These are phyloP conservation scores for Amphirosellinia nigrospora DNA, from an alignment of 495 filamentous ascomycete species.

Conservation along the genomic window DNA sequence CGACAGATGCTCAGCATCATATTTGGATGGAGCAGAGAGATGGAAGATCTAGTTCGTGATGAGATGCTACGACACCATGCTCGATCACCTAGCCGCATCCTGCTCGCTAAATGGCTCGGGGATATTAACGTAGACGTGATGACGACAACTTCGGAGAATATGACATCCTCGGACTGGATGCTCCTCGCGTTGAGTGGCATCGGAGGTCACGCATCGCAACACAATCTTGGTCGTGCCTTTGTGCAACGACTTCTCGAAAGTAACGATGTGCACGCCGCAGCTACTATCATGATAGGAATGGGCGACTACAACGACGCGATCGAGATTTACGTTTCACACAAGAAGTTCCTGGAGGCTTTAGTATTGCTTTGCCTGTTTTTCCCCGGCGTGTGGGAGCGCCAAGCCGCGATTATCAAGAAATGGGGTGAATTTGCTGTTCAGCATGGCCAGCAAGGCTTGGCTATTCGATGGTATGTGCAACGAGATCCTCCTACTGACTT, in stretches of 20 bases:
- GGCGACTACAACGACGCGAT: conserved; percentile 94
- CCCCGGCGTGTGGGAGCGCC: conserved; percentile 84
- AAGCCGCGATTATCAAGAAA: conserved; percentile 83
- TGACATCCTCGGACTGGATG: conserved; percentile 96
- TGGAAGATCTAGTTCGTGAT: conserved; percentile 81
- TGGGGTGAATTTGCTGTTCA: conserved; percentile 94
- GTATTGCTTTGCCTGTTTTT: conserved; percentile 77
- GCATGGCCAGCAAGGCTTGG: conserved; percentile 84
- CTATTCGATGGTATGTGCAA: conserved; percentile 75
- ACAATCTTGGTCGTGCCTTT: conserved; percentile 89
- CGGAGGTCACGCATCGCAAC: conserved; percentile 76
- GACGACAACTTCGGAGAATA: conserved; percentile 77
- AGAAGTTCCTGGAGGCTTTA: conserved; percentile 88
- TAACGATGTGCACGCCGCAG: conserved; percentile 89
- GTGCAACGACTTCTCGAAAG: conserved; percentile 88
- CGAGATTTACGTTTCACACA: conserved; percentile 93
- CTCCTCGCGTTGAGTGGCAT: conserved; percentile 90
- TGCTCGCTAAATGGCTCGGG: conserved; percentile 90
- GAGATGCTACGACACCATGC: conserved; percentile 78
- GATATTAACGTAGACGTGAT: conserved; percentile 83
- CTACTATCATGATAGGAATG: conserved; percentile 87
- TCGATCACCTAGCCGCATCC: conserved; percentile 75
- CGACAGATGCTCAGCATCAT: conserved; percentile 92
- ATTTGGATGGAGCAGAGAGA: conserved; percentile 93
- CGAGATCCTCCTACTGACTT: background rate